Conservation (phyloP, 2,329 filamentous ascomycete species). For the Hirsutella thompsonii region DNA sequence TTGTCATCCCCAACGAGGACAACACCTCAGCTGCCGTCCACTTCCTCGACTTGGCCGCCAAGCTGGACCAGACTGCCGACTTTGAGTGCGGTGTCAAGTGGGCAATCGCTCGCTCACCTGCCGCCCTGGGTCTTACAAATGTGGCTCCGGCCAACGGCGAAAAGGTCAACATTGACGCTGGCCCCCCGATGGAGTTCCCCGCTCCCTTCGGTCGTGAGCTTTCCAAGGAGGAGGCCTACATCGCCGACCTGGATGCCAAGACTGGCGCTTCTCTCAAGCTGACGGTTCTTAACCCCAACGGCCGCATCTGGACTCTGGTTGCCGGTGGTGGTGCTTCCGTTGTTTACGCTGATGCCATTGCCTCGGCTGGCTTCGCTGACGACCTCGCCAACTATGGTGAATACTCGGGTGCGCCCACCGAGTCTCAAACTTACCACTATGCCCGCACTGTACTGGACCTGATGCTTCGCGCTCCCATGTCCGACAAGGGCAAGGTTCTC, state of each 20-base stretch:
- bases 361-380: constrained; percentile 84
- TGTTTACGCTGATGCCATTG: constrained; percentile 97
- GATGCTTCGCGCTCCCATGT: constrained; percentile 81
- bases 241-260: constrained; percentile 97
- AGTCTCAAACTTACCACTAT: constrained; percentile 99
- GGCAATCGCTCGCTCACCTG: constrained; percentile 86
- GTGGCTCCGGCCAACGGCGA: constrained; percentile 47
- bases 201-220: constrained; percentile 97
- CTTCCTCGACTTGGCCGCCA: constrained; percentile 97
- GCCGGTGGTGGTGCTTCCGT: constrained; percentile 99
- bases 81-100: constrained; percentile 99
- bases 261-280: constrained; percentile 98
- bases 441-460: constrained; percentile 92
- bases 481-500: constrained; percentile 89
- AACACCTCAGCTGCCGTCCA: constrained; percentile 87
- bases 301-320: constrained; percentile 95
- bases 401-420: constrained; percentile 96
- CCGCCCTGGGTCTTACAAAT: constrained; percentile 71
- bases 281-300: constrained; percentile 82
- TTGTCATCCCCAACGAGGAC: constrained; percentile 90
- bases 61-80: constrained; percentile 97
- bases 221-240: constrained; percentile 98
- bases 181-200: constrained; percentile 97
- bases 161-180: constrained; percentile 88
- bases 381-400: constrained; percentile 99